Conservation (phyloP, 768 basidiomycete genomes). For the Lentinula edodes region DNA sequence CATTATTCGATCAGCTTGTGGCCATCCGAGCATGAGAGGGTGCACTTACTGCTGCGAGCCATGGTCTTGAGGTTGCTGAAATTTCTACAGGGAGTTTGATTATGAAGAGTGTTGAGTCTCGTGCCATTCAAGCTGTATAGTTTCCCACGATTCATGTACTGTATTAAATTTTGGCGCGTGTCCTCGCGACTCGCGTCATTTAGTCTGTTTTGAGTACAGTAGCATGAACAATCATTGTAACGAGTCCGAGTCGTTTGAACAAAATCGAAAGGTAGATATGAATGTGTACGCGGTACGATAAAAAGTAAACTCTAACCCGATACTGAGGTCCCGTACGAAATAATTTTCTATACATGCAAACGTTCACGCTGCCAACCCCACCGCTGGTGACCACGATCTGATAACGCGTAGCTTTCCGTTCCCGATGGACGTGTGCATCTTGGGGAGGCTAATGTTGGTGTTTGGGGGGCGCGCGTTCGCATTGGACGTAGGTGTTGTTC, state of each 20-base stretch:
- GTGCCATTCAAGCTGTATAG: neutral
- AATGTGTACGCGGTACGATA: neutral
- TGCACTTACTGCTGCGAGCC: conserved; percentile 68
- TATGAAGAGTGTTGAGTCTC: neutral
- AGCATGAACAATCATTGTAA: no score
- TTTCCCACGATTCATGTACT: neutral
- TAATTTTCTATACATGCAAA: no score
- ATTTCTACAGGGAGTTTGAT: conserved; percentile 8
- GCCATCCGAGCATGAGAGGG: neutral
- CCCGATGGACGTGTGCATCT: neutral
- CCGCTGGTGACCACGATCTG: neutral
- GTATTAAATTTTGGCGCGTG: no score
- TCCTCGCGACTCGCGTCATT: no score
- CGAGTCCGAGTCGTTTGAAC: neutral
- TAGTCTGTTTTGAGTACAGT: no score
- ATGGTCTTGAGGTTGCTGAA: conserved; percentile 53
- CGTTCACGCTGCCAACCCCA: neutral
- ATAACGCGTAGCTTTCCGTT: neutral
- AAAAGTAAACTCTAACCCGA: neutral
- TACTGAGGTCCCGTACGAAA: no score
- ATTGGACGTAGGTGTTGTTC: conserved; percentile 3
- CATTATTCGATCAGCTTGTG: neutral
- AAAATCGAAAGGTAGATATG: neutral
- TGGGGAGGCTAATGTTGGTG: neutral
- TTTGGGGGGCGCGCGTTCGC: neutral